Base-by-base conservation (phyloP, 2,329 filamentous ascomycete genomes). In the Epichloe glyceriae region DNA sequence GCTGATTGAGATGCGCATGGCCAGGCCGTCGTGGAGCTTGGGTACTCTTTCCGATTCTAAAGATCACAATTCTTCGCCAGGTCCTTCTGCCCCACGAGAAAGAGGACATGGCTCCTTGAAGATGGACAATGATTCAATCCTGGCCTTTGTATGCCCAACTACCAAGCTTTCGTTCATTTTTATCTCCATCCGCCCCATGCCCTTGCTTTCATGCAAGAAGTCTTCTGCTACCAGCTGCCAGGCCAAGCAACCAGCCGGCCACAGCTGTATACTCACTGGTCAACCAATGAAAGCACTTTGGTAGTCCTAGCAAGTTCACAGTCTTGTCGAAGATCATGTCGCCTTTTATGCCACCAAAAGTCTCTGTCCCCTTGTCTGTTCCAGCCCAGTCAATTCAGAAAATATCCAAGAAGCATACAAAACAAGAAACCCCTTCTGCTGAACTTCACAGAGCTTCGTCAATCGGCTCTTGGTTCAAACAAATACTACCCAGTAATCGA, bases 401-500 rank as follows among this genome's bases (percentile, higher is more conserved):
- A n/a, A n/a, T 20, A 10, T 40, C 47, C 12, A 37, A 33, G n/a
- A 46, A 45, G 30, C 11, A 17, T 12, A 20, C 14, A 5, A 26
- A 42, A 11, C 34, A 38, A 45, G 50, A 4, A n/a, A 17, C 14
- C 1, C 22, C 12, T 30, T 35, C 33, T 5, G 14, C 17, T 17
- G 43, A 54, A 17, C 41, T 47, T 37, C 52, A 44, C 46, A 57
- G 46, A 7, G 46, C 50, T 8, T 22, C 51, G 19, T 70, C 70
- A 5, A 54, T 73, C 17, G 56, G 65, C 15, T 62, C 62, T 46
- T 72, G 73, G 58, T 60, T 77, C 47, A 70, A 61, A 51, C 72
- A 61, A 49, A 64, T 78, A 2, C 62, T 76, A 10, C 75, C 76
- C 0, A 74, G 69, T 54, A 67, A 71, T 51, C 71, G 70, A 6